Evolutionary conservation across 1,284 basidiomycete species (phyloP), one percentile per base, ranked within the genome.

Genomic region (Leccinum angustisporum): DNA sequence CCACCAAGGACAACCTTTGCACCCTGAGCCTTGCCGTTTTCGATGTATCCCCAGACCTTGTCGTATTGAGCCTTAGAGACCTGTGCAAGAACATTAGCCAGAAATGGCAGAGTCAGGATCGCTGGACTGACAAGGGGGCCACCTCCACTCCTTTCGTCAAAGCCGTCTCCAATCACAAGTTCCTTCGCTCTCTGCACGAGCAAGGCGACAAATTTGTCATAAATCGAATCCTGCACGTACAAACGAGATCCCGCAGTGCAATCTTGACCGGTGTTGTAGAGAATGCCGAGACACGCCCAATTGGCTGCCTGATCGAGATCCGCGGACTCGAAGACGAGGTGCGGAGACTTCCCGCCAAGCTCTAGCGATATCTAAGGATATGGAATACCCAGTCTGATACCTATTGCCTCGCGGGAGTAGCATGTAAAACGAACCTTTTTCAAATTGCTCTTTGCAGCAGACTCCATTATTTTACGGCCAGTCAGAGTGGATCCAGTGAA

Each of bases 341-440:
- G 92, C 48, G 95, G 94, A n/a, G 92, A 94, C 79, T 98, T 98
- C 56, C 95, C 95, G 57, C 95, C 95, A 34, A 98, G 87, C 77
- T 98, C 96, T 65, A 98, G 83, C 56, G 93, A 94, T 57, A 97
- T 88, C 86, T 94, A 18, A 14, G 54, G n/a, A 69, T 65, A 61
- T 65, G 36, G 54, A 36, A 61, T 33, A 57, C 16, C 57, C 57
- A 56, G 57, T 56, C 58, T 56, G 60, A 59, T 63, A 56, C 53
- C 31, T 61, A 61, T 57, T 59, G 58, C 71, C 67, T 71, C 66
- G 67, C 67, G 63, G 66, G 70, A 67, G 60, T 65, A 33, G 64
- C 67, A 69, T 72, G 66, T 67, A 63, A 58, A 60, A 25, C 58
- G 40, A 59, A 84, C 89, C 81, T 92, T 92, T 78, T 97, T 97